Evolutionary conservation across 345 rosid genomes (phyloP).

Genomic region (Cardamine occulta): DNA sequence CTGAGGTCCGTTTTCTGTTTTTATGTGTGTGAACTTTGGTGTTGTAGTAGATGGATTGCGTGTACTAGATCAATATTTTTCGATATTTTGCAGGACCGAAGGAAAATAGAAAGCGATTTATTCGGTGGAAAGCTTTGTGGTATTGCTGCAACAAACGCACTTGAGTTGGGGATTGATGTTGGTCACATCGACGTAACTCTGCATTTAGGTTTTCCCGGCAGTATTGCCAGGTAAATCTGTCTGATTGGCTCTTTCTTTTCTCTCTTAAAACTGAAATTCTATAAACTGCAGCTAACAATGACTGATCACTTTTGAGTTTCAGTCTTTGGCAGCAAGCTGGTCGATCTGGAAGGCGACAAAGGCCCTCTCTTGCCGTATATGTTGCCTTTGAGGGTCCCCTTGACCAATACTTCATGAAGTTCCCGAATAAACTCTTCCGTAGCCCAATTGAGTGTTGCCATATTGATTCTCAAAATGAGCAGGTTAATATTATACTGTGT

Average conservation of each 20-base stretch:
- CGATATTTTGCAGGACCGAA: constrained; percentile 64
- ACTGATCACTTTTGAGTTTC: constrained; percentile 37
- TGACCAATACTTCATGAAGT: constrained; percentile 91
- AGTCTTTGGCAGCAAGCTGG: constrained; percentile 99
- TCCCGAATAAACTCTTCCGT: constrained; percentile 77
- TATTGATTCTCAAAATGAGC: constrained; percentile 80
- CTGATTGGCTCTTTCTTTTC: constrained; percentile 24
- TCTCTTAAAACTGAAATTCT: constrained; percentile 3
- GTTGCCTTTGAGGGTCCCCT: constrained; percentile 86
- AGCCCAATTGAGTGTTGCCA: constrained; percentile 88
- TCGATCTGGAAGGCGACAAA: constrained; percentile 92
- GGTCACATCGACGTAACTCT: constrained; percentile 93
- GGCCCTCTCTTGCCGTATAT: constrained; percentile 82
- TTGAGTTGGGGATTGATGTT: constrained; percentile 97
- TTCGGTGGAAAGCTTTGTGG: constrained; percentile 88
- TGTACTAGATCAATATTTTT: constrained; percentile 22
- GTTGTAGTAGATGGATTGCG: constrained; percentile 26
- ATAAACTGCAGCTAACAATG: constrained; percentile 7
- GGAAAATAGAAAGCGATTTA: constrained; percentile 81
- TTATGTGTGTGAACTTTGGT: constrained; percentile 4
- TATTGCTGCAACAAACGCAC: constrained; percentile 94
- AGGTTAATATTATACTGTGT: constrained; percentile 52
- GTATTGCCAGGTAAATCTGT: constrained; percentile 75
- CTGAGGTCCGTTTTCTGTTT: constrained; percentile 60
- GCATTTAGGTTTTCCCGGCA: constrained; percentile 98